Conservation (phyloP, 2,329 filamentous ascomycete genomes). For the Mycocentrospora acerina region DNA sequence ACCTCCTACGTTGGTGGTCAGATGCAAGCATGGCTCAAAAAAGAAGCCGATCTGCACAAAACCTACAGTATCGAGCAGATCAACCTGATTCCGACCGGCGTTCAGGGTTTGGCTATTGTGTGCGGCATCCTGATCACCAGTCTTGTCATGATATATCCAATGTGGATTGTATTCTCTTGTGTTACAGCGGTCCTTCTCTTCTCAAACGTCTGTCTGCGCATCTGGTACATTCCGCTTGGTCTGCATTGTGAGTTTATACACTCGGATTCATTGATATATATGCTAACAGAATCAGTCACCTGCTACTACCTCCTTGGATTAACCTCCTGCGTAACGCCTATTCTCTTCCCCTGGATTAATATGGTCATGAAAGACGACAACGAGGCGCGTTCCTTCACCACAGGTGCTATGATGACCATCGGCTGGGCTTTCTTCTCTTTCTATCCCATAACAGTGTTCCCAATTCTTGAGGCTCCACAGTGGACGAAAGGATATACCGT, state of each 20-base stretch:
- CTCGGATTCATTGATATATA: neutral
- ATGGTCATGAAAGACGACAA: constrained; percentile 45
- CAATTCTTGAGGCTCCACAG: constrained; percentile 41
- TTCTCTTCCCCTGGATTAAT: constrained; percentile 41
- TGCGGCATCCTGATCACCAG: constrained; percentile 54
- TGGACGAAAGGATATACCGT: constrained; percentile 55
- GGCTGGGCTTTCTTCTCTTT: constrained; percentile 41
- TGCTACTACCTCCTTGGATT: constrained; percentile 40
- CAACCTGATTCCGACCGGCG: constrained; percentile 54
- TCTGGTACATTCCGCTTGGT: constrained; percentile 53
- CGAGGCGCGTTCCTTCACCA: constrained; percentile 53
- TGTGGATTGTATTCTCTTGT: constrained; percentile 52
- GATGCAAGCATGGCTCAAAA: constrained; percentile 58
- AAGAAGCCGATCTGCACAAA: constrained; percentile 39
- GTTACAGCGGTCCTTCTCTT: constrained; percentile 46
- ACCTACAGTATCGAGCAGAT: constrained; percentile 51
- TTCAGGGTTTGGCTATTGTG: constrained; percentile 52
- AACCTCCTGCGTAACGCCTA: constrained; percentile 37
- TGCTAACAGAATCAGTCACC: constrained; percentile 23
- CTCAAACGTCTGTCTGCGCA: constrained; percentile 49
- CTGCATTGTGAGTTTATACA: constrained; percentile 34
- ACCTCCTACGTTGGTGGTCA: constrained; percentile 50
- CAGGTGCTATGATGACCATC: constrained; percentile 48
- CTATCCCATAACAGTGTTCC: constrained; percentile 40
- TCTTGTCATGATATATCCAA: constrained; percentile 53